phyloP scores from a whole-genome alignment of 129 eudicot species.

The Centaurea solstitialis region DNA sequence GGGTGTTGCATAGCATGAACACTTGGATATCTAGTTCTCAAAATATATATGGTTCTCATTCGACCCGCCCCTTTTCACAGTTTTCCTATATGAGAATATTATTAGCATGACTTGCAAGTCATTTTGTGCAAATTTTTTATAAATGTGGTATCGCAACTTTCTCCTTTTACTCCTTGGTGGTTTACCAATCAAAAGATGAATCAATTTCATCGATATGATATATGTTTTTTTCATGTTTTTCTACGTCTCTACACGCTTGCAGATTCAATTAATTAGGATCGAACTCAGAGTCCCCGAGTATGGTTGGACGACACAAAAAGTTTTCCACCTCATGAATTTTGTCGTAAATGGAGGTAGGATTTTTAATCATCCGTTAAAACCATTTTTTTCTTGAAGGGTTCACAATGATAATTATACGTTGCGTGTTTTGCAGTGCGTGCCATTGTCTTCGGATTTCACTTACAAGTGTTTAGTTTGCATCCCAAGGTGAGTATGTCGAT shows the following conservation, averaged over 20 bases:
- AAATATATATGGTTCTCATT: too few species aligned
- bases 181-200: background rate
- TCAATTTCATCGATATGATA: background rate
- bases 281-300: slow-evolving; percentile 60
- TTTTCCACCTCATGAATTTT: slow-evolving; percentile 67
- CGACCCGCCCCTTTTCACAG: background rate
- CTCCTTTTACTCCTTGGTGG: background rate
- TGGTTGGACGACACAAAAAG: slow-evolving; percentile 58
- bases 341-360: slow-evolving; percentile 60
- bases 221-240: background rate
- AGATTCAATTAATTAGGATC: slow-evolving; percentile 58
- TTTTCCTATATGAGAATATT: background rate
- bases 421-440: slow-evolving; percentile 49
- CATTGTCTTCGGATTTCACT: slow-evolving; percentile 56
- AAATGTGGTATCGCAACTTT: background rate
- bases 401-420: background rate
- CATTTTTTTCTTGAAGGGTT: background rate
- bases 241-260: slow-evolving; percentile 10
- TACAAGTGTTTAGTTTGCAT: slow-evolving; percentile 44
- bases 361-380: background rate
- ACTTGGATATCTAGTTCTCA: too few species aligned
- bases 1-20: too few species aligned
- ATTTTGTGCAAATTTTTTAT: background rate
- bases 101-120: background rate
- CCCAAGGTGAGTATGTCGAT: slow-evolving; percentile 42